A percentile compares a stretch with the other conserved stretches of the same genome.
Conservation (phyloP, 768 basidiomycete genomes). For the Jaapia argillacea region DNA sequence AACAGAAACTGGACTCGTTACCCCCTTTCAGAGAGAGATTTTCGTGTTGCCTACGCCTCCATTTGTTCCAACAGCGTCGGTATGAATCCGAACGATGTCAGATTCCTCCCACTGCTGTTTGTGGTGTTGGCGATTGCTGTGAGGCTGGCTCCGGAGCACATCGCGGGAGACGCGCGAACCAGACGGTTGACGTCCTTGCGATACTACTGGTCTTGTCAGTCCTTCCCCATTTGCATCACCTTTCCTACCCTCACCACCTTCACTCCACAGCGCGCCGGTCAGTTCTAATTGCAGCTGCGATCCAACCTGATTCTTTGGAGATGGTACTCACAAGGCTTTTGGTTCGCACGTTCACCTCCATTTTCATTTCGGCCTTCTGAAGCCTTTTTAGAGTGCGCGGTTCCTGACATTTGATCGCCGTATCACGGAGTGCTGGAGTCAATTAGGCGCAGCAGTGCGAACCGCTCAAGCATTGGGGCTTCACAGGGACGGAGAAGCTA, state of each 20-base stretch:
- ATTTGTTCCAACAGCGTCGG: constrained; percentile 52
- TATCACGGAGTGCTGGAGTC: constrained; percentile 95
- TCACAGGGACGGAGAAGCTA: constrained; percentile 78
- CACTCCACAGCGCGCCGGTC: constrained; percentile 62
- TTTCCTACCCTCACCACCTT: constrained; percentile 9
- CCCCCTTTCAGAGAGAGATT: constrained; percentile 79
- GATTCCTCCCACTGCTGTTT: constrained; percentile 86
- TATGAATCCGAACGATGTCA: constrained; percentile 65
- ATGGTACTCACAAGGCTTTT: constrained; percentile 87
- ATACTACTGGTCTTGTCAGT: constrained; percentile 94
- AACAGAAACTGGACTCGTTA: constrained; percentile 88
- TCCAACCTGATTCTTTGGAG: constrained; percentile 88
- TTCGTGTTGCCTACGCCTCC: constrained; percentile 61
- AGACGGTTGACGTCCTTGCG: constrained; percentile 74
- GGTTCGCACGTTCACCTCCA: constrained; percentile 22
- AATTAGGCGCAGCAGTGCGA: constrained; percentile 84
- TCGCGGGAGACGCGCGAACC: constrained; percentile 70
- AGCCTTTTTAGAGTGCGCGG: constrained; percentile 48
- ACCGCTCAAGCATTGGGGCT: constrained; percentile 92
- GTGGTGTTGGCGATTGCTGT: constrained; percentile 86
- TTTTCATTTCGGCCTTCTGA: constrained; percentile 5
- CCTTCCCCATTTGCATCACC: constrained; percentile 1
- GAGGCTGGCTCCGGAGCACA: constrained; percentile 74
- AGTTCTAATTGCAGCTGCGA: constrained; percentile 83
- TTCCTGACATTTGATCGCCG: constrained; percentile 66